phyloP scores from a whole-genome alignment of 306 rosid species.

The Pyrus betulifolia region DNA sequence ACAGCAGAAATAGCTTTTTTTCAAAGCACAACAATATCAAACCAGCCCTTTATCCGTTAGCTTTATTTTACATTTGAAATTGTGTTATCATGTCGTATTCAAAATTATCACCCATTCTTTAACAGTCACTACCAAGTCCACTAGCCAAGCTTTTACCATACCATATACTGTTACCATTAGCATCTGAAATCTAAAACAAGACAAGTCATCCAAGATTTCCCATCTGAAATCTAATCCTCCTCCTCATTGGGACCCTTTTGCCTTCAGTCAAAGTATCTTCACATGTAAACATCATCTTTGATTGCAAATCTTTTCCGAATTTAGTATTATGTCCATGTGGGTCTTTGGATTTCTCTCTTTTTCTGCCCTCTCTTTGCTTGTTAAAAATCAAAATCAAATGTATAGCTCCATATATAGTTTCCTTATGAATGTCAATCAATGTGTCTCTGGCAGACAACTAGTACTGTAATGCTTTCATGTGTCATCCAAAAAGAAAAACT shows the following conservation, averaged over 20 bases:
- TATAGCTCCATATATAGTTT: not conserved
- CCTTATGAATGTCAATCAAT: not conserved
- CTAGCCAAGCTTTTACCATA: not conserved
- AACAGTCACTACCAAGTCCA: not conserved
- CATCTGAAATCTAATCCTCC: not conserved
- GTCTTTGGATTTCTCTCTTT: not conserved
- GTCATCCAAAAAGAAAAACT: not conserved
- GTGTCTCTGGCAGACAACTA: not conserved
- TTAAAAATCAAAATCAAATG: not conserved
- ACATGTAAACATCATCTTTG: not conserved
- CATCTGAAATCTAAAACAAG: not conserved
- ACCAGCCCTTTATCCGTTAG: too few relatives aligned
- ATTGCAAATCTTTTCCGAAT: not conserved
- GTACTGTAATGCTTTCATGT: not conserved
- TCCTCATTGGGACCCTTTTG: not conserved
- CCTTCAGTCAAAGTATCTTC: not conserved
- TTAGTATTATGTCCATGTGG: not conserved
- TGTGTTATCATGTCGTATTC: too few relatives aligned
- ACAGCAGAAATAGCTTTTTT: too few relatives aligned
- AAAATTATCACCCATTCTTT: too few relatives aligned
- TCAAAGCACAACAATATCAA: too few relatives aligned
- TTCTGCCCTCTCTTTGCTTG: not conserved
- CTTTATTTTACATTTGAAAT: too few relatives aligned
- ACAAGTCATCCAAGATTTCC: constrained; percentile 6
- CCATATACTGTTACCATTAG: not conserved